Base-by-base conservation (phyloP, 2,329 filamentous ascomycete species). In the Paracorniculantispora psalliotae region DNA sequence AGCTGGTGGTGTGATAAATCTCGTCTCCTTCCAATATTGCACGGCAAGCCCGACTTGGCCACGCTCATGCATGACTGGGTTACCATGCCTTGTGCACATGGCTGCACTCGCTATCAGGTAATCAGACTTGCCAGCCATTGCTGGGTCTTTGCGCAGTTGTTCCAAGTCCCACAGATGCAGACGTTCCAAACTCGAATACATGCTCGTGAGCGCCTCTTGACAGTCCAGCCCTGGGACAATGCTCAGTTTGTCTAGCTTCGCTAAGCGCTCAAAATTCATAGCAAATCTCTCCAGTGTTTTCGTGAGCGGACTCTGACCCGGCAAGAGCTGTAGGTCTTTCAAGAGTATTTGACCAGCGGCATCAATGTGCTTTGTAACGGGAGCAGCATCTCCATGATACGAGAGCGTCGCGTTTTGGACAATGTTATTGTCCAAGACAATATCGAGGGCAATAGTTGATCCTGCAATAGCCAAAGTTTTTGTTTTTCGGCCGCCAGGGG, bases 11-110 rank as follows among this genome's bases (percentile, higher is more conserved):
- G 84, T 70, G 49, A 81, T 77, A 19, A 51, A 58, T 49, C 82
- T 79, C 58, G 79, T 76, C 65, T 87, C 81, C 70, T 84, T 87
- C 90, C 90, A 94, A 70, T 93, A 96, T 63, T 91, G 87, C 41
- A 94, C 66, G 51, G 82, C 84, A 59, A 93, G 74, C 1, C 91
- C 91, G 26, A 93, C 75, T 52, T 81, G 82, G 23, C 81, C 80
- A 53, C 84, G 79, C 15, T 81, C 80, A 71, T 94, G 89, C 81
- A 93, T 88, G 30, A 80, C 75, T 0, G 90, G 90, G 30, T 79
- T 79, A 2, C 90, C 90, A 68, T 89, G 88, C 63, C 81, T 84
- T 59, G 82, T 83, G 68, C 88, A 91, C 71, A 91, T 81, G 49
- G 84, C 86, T 53, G 81, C 74, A n/a, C 79, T 74, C 46, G 79